Base-by-base conservation (phyloP, 2,329 filamentous ascomycete species). In the Pyrenochaeta sp. region DNA sequence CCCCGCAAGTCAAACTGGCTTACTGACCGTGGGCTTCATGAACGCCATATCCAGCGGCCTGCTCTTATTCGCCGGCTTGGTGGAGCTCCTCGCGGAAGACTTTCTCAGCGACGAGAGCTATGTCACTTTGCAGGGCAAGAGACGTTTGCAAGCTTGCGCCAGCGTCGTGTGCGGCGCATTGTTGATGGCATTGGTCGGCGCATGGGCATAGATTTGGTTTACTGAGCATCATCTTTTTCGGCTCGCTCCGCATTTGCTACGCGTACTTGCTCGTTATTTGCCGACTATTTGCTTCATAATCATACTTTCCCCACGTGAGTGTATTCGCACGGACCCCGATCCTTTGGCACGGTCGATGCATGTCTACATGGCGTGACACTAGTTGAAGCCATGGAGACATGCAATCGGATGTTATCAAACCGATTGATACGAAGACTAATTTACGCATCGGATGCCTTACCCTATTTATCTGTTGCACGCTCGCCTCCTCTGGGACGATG, bases 171-270 rank as follows among this genome's bases (percentile, higher is more conserved):
- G 77, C 27, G 87, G 87, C 0, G 83, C 84, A 14, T 71, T 83
- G 55, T 71, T 89, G 37, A 90, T 90, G 87, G 85, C 86, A 17
- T 74, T 89, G 51, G 87, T 90, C 1, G 87, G 87, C 7, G 87
- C 86, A 44, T 90, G 86, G 82, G 87, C 87, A 57, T 81, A 71
- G 53, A 47, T 4, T 37, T 33, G n/a, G 44, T 35, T 40, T 35
- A 10, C 30, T 18, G n/a, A 32, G 30, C n/a, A 47, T 51, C 23
- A 27, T 27, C 29, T 33, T 33, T 10, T 46, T 31, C 10, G 27
- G 33, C 29, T 35, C 41, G 30, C 44, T 18, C 35, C 54, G 49
- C 56, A 59, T 48, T 23, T 44, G 32, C 20, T 20, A 17, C 46
- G 56, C 46, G 42, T 42, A 44, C 31, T 51, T 42, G 49, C 47